Conservation (phyloP, 306 rosid species). For the Abrus precatorius region DNA sequence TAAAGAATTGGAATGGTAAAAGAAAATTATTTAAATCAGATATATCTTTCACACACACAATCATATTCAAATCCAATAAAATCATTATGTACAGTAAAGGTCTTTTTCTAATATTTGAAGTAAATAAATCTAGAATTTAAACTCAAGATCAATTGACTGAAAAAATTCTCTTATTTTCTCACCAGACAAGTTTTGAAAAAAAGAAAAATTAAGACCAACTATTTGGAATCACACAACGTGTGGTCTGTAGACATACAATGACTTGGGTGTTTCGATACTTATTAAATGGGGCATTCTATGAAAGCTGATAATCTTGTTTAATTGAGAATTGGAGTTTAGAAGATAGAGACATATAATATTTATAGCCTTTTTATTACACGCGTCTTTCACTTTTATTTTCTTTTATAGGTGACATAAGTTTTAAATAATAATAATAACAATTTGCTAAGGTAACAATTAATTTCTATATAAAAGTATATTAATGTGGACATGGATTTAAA, state of each 20-base stretch:
- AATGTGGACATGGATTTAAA: neutral
- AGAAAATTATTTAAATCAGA: too few species aligned
- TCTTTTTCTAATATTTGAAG: too few species aligned
- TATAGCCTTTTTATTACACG: neutral
- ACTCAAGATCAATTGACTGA: too few species aligned
- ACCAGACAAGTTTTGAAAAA: too few species aligned
- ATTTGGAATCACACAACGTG: neutral
- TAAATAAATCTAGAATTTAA: too few species aligned
- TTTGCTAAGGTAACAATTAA: too few species aligned
- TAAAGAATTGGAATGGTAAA: too few species aligned
- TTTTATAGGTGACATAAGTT: neutral
- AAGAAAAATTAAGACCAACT: neutral
- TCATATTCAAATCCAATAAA: neutral
- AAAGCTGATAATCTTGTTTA: neutral
- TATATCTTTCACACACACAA: too few species aligned
- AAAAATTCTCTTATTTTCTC: too few species aligned
- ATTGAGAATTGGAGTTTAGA: neutral
- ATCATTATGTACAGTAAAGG: neutral
- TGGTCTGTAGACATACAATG: neutral
- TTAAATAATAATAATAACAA: too few species aligned
- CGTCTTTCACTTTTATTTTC: neutral
- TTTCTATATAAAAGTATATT: neutral
- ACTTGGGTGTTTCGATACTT: neutral
- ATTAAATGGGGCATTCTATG: neutral
- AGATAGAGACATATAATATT: neutral